Base-by-base conservation (phyloP, 352 stramenopile species). In the Pythium aquatile region DNA sequence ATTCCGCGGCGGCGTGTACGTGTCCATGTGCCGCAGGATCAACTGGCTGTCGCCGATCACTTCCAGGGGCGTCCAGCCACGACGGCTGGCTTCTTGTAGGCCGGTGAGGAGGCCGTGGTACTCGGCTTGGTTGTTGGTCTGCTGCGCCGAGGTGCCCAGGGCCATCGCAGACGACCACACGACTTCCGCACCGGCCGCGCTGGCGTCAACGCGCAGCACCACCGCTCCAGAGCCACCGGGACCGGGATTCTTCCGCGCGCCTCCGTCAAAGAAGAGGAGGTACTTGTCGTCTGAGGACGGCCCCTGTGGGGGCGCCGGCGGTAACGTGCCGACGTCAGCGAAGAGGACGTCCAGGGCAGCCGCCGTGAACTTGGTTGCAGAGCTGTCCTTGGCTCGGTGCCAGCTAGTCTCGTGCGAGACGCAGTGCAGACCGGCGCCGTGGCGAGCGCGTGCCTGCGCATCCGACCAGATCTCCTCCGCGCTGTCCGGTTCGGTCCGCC, bases 41-140 rank as follows among this genome's bases (percentile, higher is more conserved):
- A n/a, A 14, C 17, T 42, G 29, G 7, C 58, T 64, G 47, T 64
- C 47, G 5, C 58, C 46, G 2, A 64, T 35, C 1, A 64, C 48
- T 9, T 39, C 48, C 6, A 65, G 49, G 0, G 51, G 51, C 0
- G 17, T 28, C 60, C 39, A 66, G 1, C 29, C 11, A 5, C 7
- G 1, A 24, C n/a, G 5, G 51, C 60, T 8, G n/a, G 28, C 1
- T 13, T 24, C 20, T 24, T 24, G 20, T 5, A 66, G 60, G 3
- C 60, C 60, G 0, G 13, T 20, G n/a, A 55, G 1, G 10, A 66
- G 17, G 1, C 60, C 60, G 14, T 13, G 10, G 28, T 56, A 61
- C 39, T 66, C 60, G 9, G 51, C 60, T n/a, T 48, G 20, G 16
- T 68, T 62, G 61, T 68, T 68, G 37, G 61, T 68, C 1, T 8